Evolutionary conservation across 129 eudicot genomes (phyloP).

Genomic region (Artemisia argyi): DNA sequence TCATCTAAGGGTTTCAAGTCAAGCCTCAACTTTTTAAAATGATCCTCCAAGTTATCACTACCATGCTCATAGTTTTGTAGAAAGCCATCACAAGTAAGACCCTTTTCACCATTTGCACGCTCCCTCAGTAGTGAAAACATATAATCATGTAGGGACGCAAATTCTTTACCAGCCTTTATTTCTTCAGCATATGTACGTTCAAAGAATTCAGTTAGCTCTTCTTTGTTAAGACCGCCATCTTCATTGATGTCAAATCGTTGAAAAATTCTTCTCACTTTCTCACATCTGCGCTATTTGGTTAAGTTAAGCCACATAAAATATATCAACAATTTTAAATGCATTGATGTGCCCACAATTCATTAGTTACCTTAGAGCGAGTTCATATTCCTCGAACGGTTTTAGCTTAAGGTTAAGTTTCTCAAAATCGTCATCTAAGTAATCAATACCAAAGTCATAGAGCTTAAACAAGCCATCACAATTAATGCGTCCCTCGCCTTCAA

Average conservation of each 20-base stretch:
- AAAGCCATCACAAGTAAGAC: neutral
- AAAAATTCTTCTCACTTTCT: neutral
- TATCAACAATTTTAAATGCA: neutral
- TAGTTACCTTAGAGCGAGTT: neutral
- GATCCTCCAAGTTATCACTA: neutral
- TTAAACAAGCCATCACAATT: neutral
- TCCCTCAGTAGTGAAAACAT: neutral
- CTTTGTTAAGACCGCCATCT: neutral
- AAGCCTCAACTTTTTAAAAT: neutral
- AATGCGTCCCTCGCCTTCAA: neutral
- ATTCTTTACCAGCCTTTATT: too few species aligned
- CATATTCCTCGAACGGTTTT: neutral
- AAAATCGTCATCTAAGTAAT: neutral
- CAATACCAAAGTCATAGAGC: neutral
- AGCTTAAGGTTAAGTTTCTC: neutral
- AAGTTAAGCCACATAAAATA: neutral
- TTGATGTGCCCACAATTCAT: neutral
- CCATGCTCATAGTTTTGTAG: neutral
- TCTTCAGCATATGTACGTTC: too few species aligned
- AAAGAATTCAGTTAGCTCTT: neutral
- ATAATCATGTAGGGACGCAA: too few species aligned
- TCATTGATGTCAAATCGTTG: neutral
- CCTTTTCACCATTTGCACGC: neutral
- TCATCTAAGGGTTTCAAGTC: constrained; percentile 6
- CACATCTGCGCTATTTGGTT: neutral